Base-by-base conservation (phyloP, 768 basidiomycete species). In the Trametes cinnabarina region DNA sequence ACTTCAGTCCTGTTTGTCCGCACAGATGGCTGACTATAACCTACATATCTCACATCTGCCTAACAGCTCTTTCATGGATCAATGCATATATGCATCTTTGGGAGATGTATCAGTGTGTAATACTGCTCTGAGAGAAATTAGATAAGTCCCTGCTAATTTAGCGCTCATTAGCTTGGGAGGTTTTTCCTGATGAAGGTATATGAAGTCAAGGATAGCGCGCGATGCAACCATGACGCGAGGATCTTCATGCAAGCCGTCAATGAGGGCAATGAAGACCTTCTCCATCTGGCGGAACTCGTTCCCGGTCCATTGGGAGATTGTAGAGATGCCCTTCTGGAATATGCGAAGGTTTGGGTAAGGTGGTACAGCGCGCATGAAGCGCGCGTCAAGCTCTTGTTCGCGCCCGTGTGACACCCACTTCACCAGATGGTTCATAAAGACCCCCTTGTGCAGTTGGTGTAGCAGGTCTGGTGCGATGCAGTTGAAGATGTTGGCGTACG, bases 371-470 rank as follows among this genome's bases (percentile, higher is more conserved):
- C 62, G 50, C 7, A 65, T 62, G 54, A 72, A 74, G 0, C 73
- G 68, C 0, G 61, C 63, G 63, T 82, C 79, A 40, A 81, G 61
- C 52, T 77, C 76, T 7, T 65, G 54, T 6, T 49, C 43, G 20
- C 52, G 2, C 17, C 4, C 34, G 4, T 32, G 40, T 61, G 48
- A 42, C 0, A 46, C 43, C 48, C 73, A 75, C 2, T 47, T 65
- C 0, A 73, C 66, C 6, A 77, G 49, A 48, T 80, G 78, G 14
- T 34, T 14, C 48, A 76, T 77, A 69, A 80, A 76, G 2, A 79
- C 53, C 0, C 80, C 80, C 60, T 81, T 76, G 63, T 80, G 72
- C 0, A 82, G 66, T 60, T 80, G 78, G 55, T 82, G 80, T n/a
- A 81, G 73, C 20, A 79, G 35, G 68, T 79, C 67, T 12, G 74